A percentile compares a stretch with the other conserved stretches of the same genome.
Conservation (phyloP, 164 flowering plant genomes). For the Macadamia tetraphylla region DNA sequence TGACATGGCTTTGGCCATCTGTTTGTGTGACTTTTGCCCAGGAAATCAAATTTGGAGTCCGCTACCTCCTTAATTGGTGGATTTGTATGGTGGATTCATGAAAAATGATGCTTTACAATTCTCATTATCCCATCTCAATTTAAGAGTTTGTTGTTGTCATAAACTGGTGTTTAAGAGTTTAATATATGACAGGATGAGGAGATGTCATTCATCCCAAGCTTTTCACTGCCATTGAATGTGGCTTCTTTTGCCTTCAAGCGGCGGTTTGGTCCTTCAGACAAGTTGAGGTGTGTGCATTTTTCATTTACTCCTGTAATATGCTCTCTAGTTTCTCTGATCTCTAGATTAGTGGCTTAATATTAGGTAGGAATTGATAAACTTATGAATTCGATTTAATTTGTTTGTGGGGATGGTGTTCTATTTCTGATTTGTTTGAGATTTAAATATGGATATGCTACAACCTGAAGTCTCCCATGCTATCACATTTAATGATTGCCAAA, state of each 20-base stretch:
- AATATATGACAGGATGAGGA: constrained; percentile 61
- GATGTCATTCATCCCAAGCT: constrained; percentile 71
- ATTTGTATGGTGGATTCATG: no score
- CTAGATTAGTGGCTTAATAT: neutral
- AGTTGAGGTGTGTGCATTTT: constrained; percentile 55
- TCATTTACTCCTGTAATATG: neutral
- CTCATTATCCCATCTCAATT: neutral
- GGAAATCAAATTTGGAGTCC: no score
- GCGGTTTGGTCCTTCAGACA: constrained; percentile 64
- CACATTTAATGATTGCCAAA: neutral
- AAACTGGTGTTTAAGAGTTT: no score
- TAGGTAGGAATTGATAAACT: neutral
- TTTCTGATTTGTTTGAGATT: no score
- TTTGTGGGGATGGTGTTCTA: neutral
- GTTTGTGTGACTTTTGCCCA: no score
- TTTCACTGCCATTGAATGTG: constrained; percentile 81
- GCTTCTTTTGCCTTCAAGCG: constrained; percentile 92
- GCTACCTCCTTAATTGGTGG: no score
- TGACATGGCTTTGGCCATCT: no score
- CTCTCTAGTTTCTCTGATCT: neutral
- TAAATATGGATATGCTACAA: no score
- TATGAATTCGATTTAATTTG: constrained; percentile 1
- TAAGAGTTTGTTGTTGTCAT: neutral
- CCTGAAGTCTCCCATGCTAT: neutral
- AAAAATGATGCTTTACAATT: neutral